A percentile compares a stretch with the other conserved stretches of the same genome.
phyloP scores from a whole-genome alignment of 768 basidiomycete species.

The Exidia glandulosa region DNA sequence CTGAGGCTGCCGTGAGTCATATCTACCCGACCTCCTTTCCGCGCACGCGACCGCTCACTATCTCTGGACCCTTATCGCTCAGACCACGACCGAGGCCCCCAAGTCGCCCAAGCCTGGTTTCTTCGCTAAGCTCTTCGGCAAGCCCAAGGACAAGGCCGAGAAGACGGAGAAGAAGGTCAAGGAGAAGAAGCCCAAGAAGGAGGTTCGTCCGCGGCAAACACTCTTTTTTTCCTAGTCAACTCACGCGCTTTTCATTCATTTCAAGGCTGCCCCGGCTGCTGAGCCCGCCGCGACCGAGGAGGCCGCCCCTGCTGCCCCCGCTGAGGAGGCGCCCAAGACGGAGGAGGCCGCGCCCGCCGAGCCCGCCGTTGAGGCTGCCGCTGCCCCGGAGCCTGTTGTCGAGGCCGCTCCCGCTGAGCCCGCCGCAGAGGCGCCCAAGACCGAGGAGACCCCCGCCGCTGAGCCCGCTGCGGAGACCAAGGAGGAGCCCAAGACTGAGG shows the following conservation, averaged over 20 bases:
- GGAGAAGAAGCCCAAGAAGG: background rate
- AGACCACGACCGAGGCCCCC: background rate
- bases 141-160: background rate
- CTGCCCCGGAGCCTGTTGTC: background rate
- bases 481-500: constrained; percentile 32
- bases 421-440: constrained; percentile 28
- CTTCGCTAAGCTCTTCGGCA: background rate
- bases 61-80: background rate
- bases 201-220: background rate
- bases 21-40: background rate
- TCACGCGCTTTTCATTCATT: background rate
- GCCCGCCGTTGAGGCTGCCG: constrained; percentile 21
- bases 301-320: constrained; percentile 34
- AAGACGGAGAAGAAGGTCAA: constrained; percentile 1
- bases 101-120: background rate
- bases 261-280: constrained; percentile 29
- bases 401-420: background rate
- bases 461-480: constrained; percentile 22
- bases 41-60: background rate
- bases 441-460: constrained; percentile 22
- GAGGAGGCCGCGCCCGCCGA: constrained; percentile 17
- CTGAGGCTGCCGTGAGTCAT: background rate
- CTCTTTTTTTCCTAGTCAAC: background rate
- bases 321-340: constrained; percentile 9
- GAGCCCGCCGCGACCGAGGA: constrained; percentile 39